Evolutionary conservation across 2,329 filamentous ascomycete genomes (phyloP).

Genomic region (Colletotrichum siamense): DNA sequence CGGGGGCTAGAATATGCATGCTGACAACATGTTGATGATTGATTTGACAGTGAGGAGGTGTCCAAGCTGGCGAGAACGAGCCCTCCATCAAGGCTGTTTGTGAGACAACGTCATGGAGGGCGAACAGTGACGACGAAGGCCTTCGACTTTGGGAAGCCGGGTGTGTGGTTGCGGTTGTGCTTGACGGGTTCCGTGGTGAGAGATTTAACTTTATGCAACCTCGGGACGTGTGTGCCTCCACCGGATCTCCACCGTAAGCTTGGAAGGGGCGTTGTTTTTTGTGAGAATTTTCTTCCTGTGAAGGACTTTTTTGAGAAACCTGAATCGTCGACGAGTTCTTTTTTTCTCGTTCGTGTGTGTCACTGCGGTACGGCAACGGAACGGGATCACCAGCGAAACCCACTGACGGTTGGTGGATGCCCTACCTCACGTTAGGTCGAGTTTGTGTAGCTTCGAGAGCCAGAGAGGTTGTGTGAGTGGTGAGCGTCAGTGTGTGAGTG

Average conservation of each 20-base stretch:
- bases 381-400: background rate
- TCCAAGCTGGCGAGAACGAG: background rate
- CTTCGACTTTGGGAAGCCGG: background rate
- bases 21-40: background rate
- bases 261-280: background rate
- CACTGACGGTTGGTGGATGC: background rate
- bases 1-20: conserved; percentile 4
- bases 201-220: conserved; percentile 15
- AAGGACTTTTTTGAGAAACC: background rate
- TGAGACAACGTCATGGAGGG: conserved; percentile 11
- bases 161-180: background rate
- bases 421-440: background rate
- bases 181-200: background rate
- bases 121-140: background rate
- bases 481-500: background rate
- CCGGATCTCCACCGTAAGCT: conserved; percentile 13
- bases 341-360: background rate
- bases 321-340: background rate
- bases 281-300: background rate
- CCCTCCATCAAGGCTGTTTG: background rate
- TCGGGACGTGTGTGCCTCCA: background rate
- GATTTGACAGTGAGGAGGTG: background rate
- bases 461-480: background rate
- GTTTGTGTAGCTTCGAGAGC: background rate
- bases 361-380: background rate